Base-by-base conservation (phyloP, 805 yeast species). In the Candida silvicultrix region DNA sequence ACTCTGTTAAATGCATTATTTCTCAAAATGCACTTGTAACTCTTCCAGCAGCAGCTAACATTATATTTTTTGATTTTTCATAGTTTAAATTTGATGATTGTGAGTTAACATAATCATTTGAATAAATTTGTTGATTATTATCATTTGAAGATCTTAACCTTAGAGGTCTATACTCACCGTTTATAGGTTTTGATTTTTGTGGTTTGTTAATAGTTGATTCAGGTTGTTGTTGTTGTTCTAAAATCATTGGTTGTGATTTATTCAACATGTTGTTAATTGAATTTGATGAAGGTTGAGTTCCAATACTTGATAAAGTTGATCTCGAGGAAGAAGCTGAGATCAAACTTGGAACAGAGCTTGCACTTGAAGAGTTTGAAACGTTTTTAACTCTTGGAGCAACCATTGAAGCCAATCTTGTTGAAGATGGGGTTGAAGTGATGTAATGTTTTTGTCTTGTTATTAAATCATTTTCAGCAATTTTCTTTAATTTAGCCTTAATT, bases 401-500 rank as follows among this genome's bases (percentile, higher is more conserved):
- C n/a, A 38, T 16, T 5, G 41, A 28, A 6, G 34, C 21, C 15
- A 37, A 44, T 25, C 53, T 50, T 20, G 46, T 47, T 10, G 54
- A 43, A 1, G 56, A 42, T 14, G 50, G 42, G 35, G 50, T 47
- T 6, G 57, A 44, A n/a, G 47, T 44, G 38, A 54, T 45, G 43
- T 51, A 54, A n/a, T 54, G 45, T 39, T 49, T 45, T 51, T 58
- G 63, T 40, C 57, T 53, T 31, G 52, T 49, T 12, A 57, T 45
- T 35, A 63, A 49, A 40, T 56, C 50, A n/a, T 60, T 58, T 42
- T 54, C 58, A 32, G 54, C 53, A 29, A 54, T 46, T 23, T 48
- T 46, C 50, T 51, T 44, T 14, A 60, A 40, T 31, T 57, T 53
- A 8, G 55, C 66, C 67, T 85, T 87, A 64, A 90, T 87, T 39